Percentiles rank a stretch among this genome's conserved stretches.
Evolutionary conservation across 2,329 filamentous ascomycete genomes (phyloP).

Genomic region (Corinectria fuckeliana): DNA sequence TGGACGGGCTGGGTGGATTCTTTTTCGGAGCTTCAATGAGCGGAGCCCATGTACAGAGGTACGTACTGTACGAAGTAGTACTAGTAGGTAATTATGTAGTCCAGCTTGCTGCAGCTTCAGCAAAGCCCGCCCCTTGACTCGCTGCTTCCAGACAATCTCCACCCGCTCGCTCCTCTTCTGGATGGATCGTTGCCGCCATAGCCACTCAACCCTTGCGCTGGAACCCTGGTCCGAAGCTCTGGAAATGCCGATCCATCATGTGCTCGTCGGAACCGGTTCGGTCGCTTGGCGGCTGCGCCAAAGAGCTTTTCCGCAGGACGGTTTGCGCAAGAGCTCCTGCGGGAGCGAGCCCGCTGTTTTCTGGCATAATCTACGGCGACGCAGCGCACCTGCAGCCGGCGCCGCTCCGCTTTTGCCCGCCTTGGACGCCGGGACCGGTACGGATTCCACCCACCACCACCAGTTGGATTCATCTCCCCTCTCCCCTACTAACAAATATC

Average conservation of each 20-base stretch:
- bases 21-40: constrained; percentile 15
- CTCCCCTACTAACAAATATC: neutral
- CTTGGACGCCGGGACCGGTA: neutral
- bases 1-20: constrained; percentile 17
- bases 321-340: no score
- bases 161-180: constrained; percentile 16
- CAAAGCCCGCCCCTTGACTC: constrained; percentile 15
- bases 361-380: no score
- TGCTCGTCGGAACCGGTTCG: neutral
- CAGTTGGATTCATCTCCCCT: neutral
- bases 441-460: no score
- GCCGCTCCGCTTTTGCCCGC: neutral
- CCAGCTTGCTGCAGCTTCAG: constrained; percentile 10
- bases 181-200: constrained; percentile 29
- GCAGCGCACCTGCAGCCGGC: neutral
- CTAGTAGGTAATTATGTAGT: no score
- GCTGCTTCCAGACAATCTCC: constrained; percentile 16
- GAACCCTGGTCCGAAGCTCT: neutral
- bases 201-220: constrained; percentile 16
- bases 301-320: neutral
- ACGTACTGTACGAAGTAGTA: no score
- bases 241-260: neutral
- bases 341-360: no score
- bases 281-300: neutral
- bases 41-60: no score